A percentile compares a stretch with the other conserved stretches of the same genome.
Evolutionary conservation across 371 early-diverging fungal species (phyloP).

Genomic region (Mucor sp.): DNA sequence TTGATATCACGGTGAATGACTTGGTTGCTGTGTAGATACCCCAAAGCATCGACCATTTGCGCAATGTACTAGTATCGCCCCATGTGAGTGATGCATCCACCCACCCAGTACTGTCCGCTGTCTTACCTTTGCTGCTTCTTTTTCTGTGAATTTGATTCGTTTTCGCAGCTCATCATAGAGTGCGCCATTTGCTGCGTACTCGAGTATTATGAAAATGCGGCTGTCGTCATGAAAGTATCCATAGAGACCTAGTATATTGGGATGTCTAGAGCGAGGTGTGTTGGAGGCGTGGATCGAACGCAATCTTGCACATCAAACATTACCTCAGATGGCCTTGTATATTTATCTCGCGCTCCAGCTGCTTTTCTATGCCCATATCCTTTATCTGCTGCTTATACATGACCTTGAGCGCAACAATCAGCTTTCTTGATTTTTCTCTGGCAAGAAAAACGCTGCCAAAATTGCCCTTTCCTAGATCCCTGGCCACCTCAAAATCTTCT

Average conservation of each 20-base stretch:
- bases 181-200: slow-evolving; percentile 97
- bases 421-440: slow-evolving; percentile 85
- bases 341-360: slow-evolving; percentile 89
- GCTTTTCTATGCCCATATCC: slow-evolving; percentile 30
- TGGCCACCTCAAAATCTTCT: slow-evolving; percentile 96
- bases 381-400: slow-evolving; percentile 84
- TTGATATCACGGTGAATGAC: slow-evolving; percentile 98
- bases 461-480: slow-evolving; percentile 93
- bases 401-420: slow-evolving; percentile 96
- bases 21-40: slow-evolving; percentile 91
- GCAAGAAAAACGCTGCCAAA: slow-evolving; percentile 99
- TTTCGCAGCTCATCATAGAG: slow-evolving; percentile 84
- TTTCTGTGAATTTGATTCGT: slow-evolving; percentile 74
- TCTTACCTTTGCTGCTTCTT: slow-evolving; percentile 71
- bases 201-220: slow-evolving; percentile 94
- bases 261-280: slow-evolving; percentile 63
- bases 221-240: slow-evolving; percentile 98
- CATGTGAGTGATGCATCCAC: not conserved
- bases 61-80: slow-evolving; percentile 82
- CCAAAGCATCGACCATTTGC: slow-evolving; percentile 77
- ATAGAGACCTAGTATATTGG: slow-evolving; percentile 93
- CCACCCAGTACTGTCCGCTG: too few relatives aligned
- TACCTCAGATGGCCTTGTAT: slow-evolving; percentile 93
- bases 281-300: not conserved
- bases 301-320: not conserved